Conservation (phyloP, 2,329 filamentous ascomycete species). For the Epichloe baconii region DNA sequence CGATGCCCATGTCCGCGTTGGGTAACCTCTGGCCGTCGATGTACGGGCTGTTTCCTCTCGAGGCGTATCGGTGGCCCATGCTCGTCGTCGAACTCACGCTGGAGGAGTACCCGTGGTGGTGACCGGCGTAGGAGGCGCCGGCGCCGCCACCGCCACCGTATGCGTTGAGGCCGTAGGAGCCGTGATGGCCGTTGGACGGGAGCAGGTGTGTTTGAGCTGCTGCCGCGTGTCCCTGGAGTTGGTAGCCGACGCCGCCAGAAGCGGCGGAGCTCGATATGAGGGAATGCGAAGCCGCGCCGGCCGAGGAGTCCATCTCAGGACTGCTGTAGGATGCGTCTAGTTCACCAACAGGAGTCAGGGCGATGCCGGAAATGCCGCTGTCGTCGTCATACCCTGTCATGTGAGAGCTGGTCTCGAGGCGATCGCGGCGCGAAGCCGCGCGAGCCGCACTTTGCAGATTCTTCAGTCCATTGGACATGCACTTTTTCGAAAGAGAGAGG, state of each 20-base stretch:
- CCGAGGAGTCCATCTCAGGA: conserved; percentile 35
- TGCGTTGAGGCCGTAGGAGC: conserved; percentile 11
- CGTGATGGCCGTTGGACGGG: conserved; percentile 4
- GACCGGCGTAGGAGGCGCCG: conserved; percentile 11
- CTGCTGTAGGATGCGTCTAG: conserved; percentile 44
- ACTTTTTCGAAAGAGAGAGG: conserved; percentile 31
- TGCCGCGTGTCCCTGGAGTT: background rate
- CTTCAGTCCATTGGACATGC: conserved; percentile 73
- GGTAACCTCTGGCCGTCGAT: conserved; percentile 34
- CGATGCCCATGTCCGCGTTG: conserved; percentile 49
- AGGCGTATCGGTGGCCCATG: conserved; percentile 21
- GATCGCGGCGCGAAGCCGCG: conserved; percentile 52
- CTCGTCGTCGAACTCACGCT: conserved; percentile 37
- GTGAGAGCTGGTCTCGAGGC: conserved; percentile 31
- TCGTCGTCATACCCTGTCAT: conserved; percentile 50
- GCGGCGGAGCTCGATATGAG: conserved; percentile 23
- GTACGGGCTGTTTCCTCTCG: conserved; percentile 30
- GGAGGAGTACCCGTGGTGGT: conserved; percentile 37
- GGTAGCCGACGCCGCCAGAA: conserved; percentile 7
- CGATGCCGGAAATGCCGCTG: conserved; percentile 53
- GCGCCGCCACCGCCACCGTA: conserved; percentile 12
- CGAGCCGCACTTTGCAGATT: conserved; percentile 61
- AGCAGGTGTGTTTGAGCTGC: background rate
- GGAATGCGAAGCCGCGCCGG: conserved; percentile 21
- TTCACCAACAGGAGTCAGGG: conserved; percentile 45